Evolutionary conservation across 306 rosid genomes (phyloP).

Genomic region (Quercus aquifolioides): DNA sequence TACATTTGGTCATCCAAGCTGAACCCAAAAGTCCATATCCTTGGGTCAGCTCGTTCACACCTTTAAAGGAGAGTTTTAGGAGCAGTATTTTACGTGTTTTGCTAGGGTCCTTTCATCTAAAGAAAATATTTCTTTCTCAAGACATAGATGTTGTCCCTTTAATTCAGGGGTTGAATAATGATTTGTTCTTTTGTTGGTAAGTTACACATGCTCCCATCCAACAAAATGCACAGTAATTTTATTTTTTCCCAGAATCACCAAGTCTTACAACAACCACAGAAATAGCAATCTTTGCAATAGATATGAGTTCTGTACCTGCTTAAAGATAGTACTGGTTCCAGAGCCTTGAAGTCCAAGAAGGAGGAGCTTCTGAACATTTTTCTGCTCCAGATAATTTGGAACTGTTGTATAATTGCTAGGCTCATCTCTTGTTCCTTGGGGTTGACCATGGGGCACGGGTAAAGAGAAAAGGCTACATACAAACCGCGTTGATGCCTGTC

Average conservation of each 20-base stretch:
- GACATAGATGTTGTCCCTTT: neutral
- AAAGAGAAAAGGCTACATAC: slow-evolving; percentile 72
- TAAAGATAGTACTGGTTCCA: slow-evolving; percentile 96
- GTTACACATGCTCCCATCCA: no score
- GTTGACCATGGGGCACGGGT: slow-evolving; percentile 81
- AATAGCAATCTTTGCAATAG: neutral
- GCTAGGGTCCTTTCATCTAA: neutral
- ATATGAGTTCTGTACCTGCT: slow-evolving; percentile 59
- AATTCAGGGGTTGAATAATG: neutral
- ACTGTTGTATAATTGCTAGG: slow-evolving; percentile 71
- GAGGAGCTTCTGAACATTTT: slow-evolving; percentile 82
- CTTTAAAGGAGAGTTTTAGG: neutral
- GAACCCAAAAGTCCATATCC: no score
- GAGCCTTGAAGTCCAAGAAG: slow-evolving; percentile 93
- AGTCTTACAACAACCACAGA: neutral
- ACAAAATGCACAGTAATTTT: no score
- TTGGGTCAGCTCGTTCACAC: no score
- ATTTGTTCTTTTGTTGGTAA: neutral
- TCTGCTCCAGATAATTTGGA: slow-evolving; percentile 84
- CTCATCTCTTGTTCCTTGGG: slow-evolving; percentile 75
- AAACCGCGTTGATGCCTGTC: slow-evolving; percentile 85
- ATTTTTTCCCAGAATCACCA: neutral
- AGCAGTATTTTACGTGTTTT: neutral
- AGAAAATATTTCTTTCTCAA: neutral
- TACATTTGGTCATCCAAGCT: no score